Base-by-base conservation (phyloP, 164 flowering plant species). In the Nelumbo lutea region DNA sequence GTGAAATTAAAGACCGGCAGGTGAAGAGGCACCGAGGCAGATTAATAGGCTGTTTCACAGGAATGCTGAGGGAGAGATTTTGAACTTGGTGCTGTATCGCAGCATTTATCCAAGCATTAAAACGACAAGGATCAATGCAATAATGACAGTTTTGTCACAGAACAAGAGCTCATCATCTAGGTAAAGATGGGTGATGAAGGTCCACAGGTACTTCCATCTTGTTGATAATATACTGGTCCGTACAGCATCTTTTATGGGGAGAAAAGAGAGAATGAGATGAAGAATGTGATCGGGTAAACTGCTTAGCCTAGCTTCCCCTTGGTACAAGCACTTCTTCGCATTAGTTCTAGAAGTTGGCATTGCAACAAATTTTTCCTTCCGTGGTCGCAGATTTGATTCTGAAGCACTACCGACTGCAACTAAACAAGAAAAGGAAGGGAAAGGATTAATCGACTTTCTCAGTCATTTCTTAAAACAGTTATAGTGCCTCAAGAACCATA, bases 121-220 rank as follows among this genome's bases (percentile, higher is more conserved):
- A 61, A 64, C 61, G 65, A 59, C 47, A 59, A 53, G 64, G 15
- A 27, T 70, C 72, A 50, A 61, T 73, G 42, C 67, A 75, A 27
- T 72, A n/a, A n/a, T 63, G 60, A 61, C 27, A 41, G 51, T 62
- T 45, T 42, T 48, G 4, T 13, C 65, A 61, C 61, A 10, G 41
- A 50, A 6, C 67, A 64, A 52, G 38, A 55, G 39, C 2, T 42
- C 40, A 61, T 79, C 79, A 66, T 79, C 68, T 66, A 75, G 72
- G 52, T 80, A 74, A n/a, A 77, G 50, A 58, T 51, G 72, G 27
- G 76, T 70, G 60, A 77, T 59, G 41, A 70, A 74, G 3, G 73
- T 68, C 80, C 80, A 80, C 6, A 77, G 9, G 39, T 69, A 55
- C 48, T 61, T 67, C 83, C 83, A 80, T 59, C 80, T 73, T 61